Conservation (phyloP, 2,329 filamentous ascomycete genomes). For the Colletotrichum orchidophilum region DNA sequence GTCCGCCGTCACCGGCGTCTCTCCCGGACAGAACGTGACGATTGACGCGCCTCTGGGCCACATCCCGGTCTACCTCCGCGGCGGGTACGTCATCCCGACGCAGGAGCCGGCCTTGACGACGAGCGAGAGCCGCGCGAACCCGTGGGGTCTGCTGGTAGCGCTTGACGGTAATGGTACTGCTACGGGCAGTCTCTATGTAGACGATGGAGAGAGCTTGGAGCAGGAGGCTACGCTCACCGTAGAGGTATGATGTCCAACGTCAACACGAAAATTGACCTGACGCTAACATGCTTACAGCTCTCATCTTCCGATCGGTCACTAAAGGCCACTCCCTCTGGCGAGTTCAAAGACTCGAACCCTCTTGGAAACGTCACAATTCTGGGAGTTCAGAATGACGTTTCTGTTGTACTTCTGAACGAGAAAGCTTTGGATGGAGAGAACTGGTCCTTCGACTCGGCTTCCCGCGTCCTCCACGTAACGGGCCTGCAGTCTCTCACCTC, state of each 20-base stretch:
- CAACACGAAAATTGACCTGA: not conserved
- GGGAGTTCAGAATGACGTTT: slow-evolving; percentile 56
- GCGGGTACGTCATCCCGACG: slow-evolving; percentile 72
- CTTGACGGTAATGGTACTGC: slow-evolving; percentile 65
- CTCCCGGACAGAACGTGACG: slow-evolving; percentile 46
- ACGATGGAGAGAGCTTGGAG: slow-evolving; percentile 75
- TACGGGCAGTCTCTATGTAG: slow-evolving; percentile 72
- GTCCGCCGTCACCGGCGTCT: slow-evolving; percentile 53
- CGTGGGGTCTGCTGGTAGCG: slow-evolving; percentile 74
- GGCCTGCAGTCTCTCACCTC: not conserved
- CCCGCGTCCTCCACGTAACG: slow-evolving; percentile 4
- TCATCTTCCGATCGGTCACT: slow-evolving; percentile 53
- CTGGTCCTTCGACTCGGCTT: slow-evolving; percentile 9
- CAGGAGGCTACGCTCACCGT: slow-evolving; percentile 60
- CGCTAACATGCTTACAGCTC: slow-evolving; percentile 45
- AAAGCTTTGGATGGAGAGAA: slow-evolving; percentile 45
- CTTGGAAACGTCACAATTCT: slow-evolving; percentile 72
- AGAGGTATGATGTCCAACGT: slow-evolving; percentile 41
- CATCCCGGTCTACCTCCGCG: slow-evolving; percentile 77
- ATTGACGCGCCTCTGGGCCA: slow-evolving; percentile 46
- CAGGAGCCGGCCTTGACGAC: slow-evolving; percentile 77
- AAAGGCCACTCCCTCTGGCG: slow-evolving; percentile 57
- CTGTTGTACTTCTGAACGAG: slow-evolving; percentile 63
- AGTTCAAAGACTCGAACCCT: slow-evolving; percentile 64
- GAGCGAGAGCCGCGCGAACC: slow-evolving; percentile 66